Percentiles rank a stretch among this genome's conserved stretches.
phyloP scores from a whole-genome alignment of 192 early-diverging fungal species.

The Coemansia sp. region DNA sequence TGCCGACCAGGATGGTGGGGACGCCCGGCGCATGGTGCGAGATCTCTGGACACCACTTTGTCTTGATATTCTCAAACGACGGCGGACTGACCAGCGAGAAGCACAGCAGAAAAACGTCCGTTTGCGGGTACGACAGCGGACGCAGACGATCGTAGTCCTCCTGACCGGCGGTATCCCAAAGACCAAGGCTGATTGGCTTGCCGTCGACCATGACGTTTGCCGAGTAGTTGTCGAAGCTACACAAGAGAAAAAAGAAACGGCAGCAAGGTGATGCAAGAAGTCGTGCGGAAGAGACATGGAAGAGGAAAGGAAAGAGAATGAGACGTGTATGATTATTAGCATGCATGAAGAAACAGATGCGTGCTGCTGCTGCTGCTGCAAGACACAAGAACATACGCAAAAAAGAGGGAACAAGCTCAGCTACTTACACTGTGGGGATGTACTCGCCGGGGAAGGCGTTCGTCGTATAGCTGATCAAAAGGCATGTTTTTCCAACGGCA shows the following conservation, averaged over 20 bases:
- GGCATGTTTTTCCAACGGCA: constrained; percentile 95
- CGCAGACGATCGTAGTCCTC: constrained; percentile 99
- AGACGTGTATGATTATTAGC: no score
- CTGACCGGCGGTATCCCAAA: constrained; percentile 99
- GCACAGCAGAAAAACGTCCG: constrained; percentile 97
- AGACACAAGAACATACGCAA: not conserved
- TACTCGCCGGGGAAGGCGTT: constrained; percentile 99
- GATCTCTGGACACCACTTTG: constrained; percentile 98
- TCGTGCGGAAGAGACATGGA: no score
- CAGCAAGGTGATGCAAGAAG: not conserved
- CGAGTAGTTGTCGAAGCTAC: constrained; percentile 95
- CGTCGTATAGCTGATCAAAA: constrained; percentile 97
- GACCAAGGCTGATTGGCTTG: constrained; percentile 95
- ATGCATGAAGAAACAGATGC: not conserved
- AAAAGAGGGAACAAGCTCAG: not conserved
- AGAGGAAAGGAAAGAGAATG: not conserved
- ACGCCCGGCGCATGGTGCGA: constrained; percentile 92
- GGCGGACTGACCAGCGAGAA: constrained; percentile 96
- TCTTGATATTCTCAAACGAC: constrained; percentile 95
- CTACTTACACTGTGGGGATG: constrained; percentile 96
- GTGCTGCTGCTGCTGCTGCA: no score
- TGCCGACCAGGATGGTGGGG: constrained; percentile 92
- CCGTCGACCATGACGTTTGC: constrained; percentile 99
- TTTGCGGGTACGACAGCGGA: constrained; percentile 97
- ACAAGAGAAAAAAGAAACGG: not conserved